These are phyloP conservation scores for Trametes elegans DNA, from an alignment of 768 basidiomycete species.

Conservation along the genomic window DNA sequence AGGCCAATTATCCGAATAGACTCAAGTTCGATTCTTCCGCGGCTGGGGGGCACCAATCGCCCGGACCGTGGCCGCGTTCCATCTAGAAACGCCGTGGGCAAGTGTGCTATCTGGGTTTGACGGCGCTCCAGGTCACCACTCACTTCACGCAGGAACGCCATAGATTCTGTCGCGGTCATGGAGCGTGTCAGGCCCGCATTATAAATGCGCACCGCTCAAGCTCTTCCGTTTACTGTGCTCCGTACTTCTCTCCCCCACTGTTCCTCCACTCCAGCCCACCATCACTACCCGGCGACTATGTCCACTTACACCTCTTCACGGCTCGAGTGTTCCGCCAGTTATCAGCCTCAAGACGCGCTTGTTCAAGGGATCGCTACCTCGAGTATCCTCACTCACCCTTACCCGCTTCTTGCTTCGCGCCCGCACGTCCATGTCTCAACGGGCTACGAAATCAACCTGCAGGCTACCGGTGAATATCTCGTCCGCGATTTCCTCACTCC, in stretches of 20 bases:
- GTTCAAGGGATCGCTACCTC: not conserved
- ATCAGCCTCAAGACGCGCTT: not conserved
- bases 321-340: not conserved
- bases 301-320: not conserved
- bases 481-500: slow-evolving; percentile 16
- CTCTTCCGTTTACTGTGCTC: not conserved
- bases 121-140: slow-evolving; percentile 12
- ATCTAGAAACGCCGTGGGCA: not conserved
- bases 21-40: not conserved
- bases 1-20: slow-evolving; percentile 5
- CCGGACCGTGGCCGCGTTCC: not conserved
- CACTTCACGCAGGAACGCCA: slow-evolving; percentile 3
- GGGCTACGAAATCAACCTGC: not conserved
- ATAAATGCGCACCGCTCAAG: too few relatives aligned
- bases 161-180: not conserved
- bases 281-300: not conserved
- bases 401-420: not conserved
- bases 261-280: not conserved
- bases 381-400: not conserved
- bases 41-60: slow-evolving; percentile 1
- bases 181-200: not conserved
- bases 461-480: not conserved
- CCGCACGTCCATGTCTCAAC: slow-evolving; percentile 9
- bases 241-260: not conserved
- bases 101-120: not conserved